Base-by-base conservation (phyloP, 495 filamentous ascomycete species). In the Trypethelium eluteriae region DNA sequence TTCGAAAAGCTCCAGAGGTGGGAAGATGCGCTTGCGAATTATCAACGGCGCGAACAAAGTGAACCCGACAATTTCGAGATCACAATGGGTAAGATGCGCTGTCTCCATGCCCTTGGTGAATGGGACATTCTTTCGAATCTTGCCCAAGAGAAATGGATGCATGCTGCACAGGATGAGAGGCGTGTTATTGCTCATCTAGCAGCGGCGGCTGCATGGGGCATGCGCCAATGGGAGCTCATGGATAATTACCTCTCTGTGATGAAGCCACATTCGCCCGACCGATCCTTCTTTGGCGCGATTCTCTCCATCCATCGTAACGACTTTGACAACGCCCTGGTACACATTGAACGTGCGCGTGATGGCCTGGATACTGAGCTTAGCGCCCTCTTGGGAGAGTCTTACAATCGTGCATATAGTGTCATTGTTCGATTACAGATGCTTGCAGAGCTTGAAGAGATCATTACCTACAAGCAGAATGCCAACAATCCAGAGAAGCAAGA, bases 81-180 rank as follows among this genome's bases (percentile, higher is more conserved):
- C 41, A 93, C 93, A 4, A 96, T 98, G 92, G 94, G 94, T 67
- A 98, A 98, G 77, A 99, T 99, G 94, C 88, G 95, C 18, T 99
- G 94, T 83, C 79, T 97, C 49, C 95, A 99, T 73, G 94, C 94
- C 39, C 83, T 99, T 39, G 95, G 94, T 50, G 94, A 99, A 75
- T 99, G 93, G 93, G 95, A 96, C 69, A 84, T 90, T 12, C 81
- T 99, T 10, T 93, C 93, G 10, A 82, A 85, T 50, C 82, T 99
- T 41, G 91, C 92, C 0, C 89, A 96, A 70, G 90, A 95, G 68
- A 96, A 93, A 62, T 99, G 93, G 93, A 83, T 88, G 64, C 89
- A 90, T 73, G 92, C 94, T 18, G 85, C 84, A 12, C 79, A 86
- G 2, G 93, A 98, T 68, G 85, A 96, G 65, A 88, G 93, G 72